A percentile compares a stretch with the other conserved stretches of the same genome.
Evolutionary conservation across 139 green algal genomes (phyloP).

Genomic region (Chlamydomonas sp.): DNA sequence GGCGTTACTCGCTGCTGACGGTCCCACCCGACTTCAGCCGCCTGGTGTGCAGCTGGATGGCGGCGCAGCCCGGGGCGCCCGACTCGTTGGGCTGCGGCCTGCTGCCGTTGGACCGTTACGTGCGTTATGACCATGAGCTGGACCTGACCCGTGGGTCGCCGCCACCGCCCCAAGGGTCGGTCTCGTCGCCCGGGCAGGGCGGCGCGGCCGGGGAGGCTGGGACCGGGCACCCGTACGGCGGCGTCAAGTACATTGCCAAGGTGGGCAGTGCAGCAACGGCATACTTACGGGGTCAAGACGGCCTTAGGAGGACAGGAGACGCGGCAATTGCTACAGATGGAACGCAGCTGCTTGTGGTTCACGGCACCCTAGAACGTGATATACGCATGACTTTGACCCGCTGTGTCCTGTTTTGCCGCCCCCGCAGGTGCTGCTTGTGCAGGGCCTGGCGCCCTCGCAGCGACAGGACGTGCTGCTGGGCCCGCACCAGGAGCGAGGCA

Average conservation of each 20-base stretch:
- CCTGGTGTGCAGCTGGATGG: slow-evolving; percentile 39
- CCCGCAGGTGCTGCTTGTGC: slow-evolving; percentile 67
- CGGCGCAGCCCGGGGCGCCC: background rate
- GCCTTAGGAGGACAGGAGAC: too few species aligned
- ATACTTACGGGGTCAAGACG: too few species aligned
- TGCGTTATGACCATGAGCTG: slow-evolving; percentile 59
- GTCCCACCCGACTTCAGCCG: slow-evolving; percentile 63
- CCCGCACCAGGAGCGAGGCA: slow-evolving; percentile 39
- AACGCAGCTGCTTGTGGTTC: too few species aligned
- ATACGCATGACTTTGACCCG: too few species aligned
- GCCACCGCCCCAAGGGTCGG: background rate
- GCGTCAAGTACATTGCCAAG: slow-evolving; percentile 49
- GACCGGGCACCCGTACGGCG: background rate
- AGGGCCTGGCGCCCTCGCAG: slow-evolving; percentile 55
- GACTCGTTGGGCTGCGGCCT: slow-evolving; percentile 52
- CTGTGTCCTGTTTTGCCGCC: too few species aligned
- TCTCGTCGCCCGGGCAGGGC: background rate
- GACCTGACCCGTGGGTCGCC: slow-evolving; percentile 11
- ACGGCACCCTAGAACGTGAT: too few species aligned
- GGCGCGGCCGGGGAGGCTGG: background rate
- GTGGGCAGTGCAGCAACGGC: slow-evolving; percentile 3
- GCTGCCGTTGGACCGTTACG: slow-evolving; percentile 51
- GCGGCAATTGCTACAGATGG: too few species aligned
- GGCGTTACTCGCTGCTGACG: slow-evolving; percentile 60
- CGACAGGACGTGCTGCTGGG: slow-evolving; percentile 50